Evolutionary conservation across 495 filamentous ascomycete species (phyloP).

Genomic region (Penicillium canariense): DNA sequence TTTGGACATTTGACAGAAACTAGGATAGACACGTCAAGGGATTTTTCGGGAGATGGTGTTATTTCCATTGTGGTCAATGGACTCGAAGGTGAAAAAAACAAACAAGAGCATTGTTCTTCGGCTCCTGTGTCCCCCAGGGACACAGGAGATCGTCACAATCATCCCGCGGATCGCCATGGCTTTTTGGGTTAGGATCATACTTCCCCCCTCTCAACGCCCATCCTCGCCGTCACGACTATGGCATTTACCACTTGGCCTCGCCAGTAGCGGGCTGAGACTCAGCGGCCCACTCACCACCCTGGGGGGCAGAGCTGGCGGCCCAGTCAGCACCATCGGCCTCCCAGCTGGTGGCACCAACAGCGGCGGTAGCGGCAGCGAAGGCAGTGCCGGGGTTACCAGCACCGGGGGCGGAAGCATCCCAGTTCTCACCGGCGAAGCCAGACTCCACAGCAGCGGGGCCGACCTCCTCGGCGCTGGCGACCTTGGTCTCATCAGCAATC

Average conservation of each 20-base stretch:
- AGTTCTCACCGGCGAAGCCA: constrained; percentile 67
- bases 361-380: constrained; percentile 60
- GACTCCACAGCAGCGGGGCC: constrained; percentile 73
- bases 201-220: constrained; percentile 34
- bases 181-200: constrained; percentile 26
- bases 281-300: constrained; percentile 67
- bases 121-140: constrained; percentile 7
- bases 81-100: constrained; percentile 27
- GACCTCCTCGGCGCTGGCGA: constrained; percentile 79
- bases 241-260: constrained; percentile 66
- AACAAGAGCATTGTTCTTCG: constrained; percentile 26
- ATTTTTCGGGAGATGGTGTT: constrained; percentile 27
- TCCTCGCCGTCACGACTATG: constrained; percentile 26
- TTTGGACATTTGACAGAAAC: constrained; percentile 39
- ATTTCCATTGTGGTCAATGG: constrained; percentile 24
- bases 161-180: constrained; percentile 28
- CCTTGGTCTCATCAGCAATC: constrained; percentile 63
- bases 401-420: constrained; percentile 56
- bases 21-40: constrained; percentile 52
- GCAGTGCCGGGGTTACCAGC: constrained; percentile 57
- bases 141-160: constrained; percentile 21
- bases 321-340: constrained; percentile 74
- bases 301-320: constrained; percentile 60
- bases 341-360: constrained; percentile 69
- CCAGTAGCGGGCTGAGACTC: constrained; percentile 45